Evolutionary conservation across 768 basidiomycete genomes (phyloP).

Genomic region (Mycena olivaceomarginata): DNA sequence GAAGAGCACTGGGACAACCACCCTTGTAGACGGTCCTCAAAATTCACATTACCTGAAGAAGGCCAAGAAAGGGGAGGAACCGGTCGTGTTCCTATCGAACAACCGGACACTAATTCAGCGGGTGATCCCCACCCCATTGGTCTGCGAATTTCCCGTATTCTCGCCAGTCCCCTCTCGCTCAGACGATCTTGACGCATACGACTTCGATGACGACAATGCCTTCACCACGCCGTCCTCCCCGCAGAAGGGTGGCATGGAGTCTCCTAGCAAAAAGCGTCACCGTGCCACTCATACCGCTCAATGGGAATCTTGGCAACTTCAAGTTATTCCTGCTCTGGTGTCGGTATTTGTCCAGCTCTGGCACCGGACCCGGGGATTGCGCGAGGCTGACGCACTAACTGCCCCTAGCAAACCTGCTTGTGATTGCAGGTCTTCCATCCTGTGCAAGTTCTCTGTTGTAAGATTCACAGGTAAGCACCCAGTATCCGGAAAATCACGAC

Average conservation of each 20-base stretch:
- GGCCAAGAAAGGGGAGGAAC: neutral
- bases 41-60: neutral
- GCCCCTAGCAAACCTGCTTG: neutral
- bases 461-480: constrained; percentile 5
- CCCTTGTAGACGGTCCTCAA: neutral
- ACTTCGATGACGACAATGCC: neutral
- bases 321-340: neutral
- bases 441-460: neutral
- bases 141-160: neutral
- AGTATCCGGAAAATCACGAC: neutral
- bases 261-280: neutral
- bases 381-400: neutral
- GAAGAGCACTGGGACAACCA: neutral
- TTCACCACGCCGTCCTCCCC: neutral
- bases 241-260: neutral
- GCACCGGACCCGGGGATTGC: neutral
- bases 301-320: neutral
- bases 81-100: no score
- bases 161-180: neutral
- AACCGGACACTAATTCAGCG: no score
- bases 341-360: neutral
- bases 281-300: neutral
- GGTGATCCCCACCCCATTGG: neutral
- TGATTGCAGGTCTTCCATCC: neutral
- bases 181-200: no score